Percentiles rank a stretch among this genome's conserved stretches.
These are phyloP conservation scores for Xylariaceae sp. DNA, from an alignment of 2,329 filamentous ascomycete genomes.

Conservation along the genomic window DNA sequence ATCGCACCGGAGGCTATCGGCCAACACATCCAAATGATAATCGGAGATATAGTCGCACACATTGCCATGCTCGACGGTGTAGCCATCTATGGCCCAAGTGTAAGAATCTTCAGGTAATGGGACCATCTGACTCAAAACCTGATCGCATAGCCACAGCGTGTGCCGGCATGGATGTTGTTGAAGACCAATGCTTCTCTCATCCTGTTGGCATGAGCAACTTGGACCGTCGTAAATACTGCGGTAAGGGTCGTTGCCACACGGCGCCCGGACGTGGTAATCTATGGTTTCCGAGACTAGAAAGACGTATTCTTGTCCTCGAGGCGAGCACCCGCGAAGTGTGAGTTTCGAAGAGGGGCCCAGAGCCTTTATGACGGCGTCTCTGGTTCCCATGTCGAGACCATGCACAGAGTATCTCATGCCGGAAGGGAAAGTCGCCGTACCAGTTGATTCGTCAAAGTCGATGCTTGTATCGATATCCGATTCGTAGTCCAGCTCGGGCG, in stretches of 20 bases:
- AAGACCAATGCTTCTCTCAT: conserved; percentile 22
- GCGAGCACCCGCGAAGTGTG: conserved; percentile 44
- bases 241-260: conserved; percentile 36
- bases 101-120: conserved; percentile 38
- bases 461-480: conserved; percentile 30
- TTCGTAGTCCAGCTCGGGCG: conserved; percentile 19
- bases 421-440: conserved; percentile 33
- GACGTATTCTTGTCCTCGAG: conserved; percentile 44
- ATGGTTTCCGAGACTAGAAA: conserved; percentile 53
- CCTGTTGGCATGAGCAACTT: conserved; percentile 41
- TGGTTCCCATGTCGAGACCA: conserved; percentile 31
- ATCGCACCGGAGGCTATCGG: conserved; percentile 47
- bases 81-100: conserved; percentile 40
- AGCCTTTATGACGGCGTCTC: conserved; percentile 38
- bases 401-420: conserved; percentile 34
- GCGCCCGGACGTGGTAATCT: conserved; percentile 47
- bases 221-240: conserved; percentile 36
- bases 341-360: conserved; percentile 46
- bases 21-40: conserved; percentile 47
- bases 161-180: conserved; percentile 41
- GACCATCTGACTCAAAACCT: conserved; percentile 44
- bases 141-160: conserved; percentile 49
- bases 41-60: conserved; percentile 45
- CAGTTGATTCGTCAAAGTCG: conserved; percentile 32
- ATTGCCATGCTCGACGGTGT: conserved; percentile 42